Base-by-base conservation (phyloP, 1,284 basidiomycete species). In the Ceratobasidium sp. region DNA sequence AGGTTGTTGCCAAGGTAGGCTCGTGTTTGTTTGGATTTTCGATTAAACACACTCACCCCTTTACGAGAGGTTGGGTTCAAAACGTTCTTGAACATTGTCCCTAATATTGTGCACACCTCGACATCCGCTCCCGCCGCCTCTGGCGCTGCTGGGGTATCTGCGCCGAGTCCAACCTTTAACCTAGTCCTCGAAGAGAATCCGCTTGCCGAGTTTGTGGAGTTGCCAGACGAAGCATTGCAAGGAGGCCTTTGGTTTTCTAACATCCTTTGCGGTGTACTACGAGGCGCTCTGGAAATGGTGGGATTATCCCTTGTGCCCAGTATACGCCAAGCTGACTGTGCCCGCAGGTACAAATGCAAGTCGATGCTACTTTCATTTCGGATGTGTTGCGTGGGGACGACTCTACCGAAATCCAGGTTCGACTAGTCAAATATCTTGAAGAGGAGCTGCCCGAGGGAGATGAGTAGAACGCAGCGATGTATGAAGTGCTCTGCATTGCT, bases 231-330 rank as follows among this genome's bases (percentile, higher is more conserved):
- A 77, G 96, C 89, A 4, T 83, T 95, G 59, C 92, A 95, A 78
- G 93, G 93, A 11, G 96, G 95, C 0, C 82, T 99, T 40, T 97
- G 95, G 94, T 99, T 96, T 81, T 95, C 92, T 79, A 99, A 99
- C 80, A 90, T 99, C 33, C 82, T 97, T 0, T 96, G 94, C 76
- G 97, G 97, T 2, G 96, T 99, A 0, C 81, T 99, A 59, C 84
- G 96, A 69, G 97, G 97, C 0, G 89, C 95, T 28, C 80, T 99
- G 62, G 97, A 99, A 82, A 99, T 99, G 97, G 97, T 97, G 77
- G 76, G 86, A 82, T 25, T 18, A 66, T 72, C 23, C 8, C 16
- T 56, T 56, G 56, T 16, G 18, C 30, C 23, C 1, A 14, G 12
- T 64, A 23, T 72, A 63, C 25, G 28, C 25, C 56, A 36, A 7